Evolutionary conservation across 371 early-diverging fungal genomes (phyloP), one percentile per base, ranked within the genome.

Genomic region (Basidiobolus meristosporus): DNA sequence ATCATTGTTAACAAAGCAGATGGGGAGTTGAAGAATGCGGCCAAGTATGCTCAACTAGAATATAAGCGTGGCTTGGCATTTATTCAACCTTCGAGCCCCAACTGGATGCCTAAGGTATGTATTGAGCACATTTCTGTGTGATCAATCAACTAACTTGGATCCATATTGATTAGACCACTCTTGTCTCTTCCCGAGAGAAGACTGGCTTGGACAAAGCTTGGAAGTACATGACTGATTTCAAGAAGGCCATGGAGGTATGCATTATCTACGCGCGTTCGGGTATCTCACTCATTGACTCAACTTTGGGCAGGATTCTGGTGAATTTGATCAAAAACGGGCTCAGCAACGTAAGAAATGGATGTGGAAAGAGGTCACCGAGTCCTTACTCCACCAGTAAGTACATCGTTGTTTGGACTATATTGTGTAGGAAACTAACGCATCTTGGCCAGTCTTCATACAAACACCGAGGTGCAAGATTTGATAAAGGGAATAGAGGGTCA

Each of bases 1-100:
- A 62, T 84, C 1, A 56, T 84, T 20, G 73, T 84, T 47, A 84
- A 75, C 58, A 84, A 84, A 48, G 59, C 74, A 0, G 83, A 84
- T 47, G 85, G 84, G 0, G 62, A 59, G 1, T 53, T 84, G 12
- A 62, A 59, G 20, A 44, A 51, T n/a, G 55, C 77, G 1, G 80
- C 82, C 0, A 57, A 62, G 31, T 48, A 60, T 36, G 76, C 83
- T 0, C 63, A 63, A 43, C 60, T 62, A 45, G 77, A 77, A 40
- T 73, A 71, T 49, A 64, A 59, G 7, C 64, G 66, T 43, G 74
- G 73, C 1, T 51, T 73, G 40, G 73, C 73, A 47, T 72, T 69
- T 51, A 36, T 68, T 22, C 58, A 60, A 31, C 55, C 59, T 1
- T 39, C 38, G 9, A 40, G 46, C 0, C 34, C 43, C 3, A 44